Base-by-base conservation (phyloP, 202 grass and related monocot genomes). In the Zoysia matrella region DNA sequence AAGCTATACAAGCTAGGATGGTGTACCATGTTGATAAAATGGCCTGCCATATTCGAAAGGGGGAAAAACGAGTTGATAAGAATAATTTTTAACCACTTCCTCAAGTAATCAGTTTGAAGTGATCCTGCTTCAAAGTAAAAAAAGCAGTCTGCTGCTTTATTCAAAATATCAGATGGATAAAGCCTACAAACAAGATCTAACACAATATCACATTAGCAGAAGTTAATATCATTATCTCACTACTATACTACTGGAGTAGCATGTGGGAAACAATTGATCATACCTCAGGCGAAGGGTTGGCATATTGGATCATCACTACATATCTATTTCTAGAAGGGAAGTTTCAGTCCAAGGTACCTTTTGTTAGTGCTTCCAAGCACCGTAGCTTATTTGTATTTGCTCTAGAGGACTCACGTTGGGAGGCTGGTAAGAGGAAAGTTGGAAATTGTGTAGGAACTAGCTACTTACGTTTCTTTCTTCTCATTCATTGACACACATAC, bases 1-100 rank as follows among this genome's bases (percentile, higher is more conserved):
- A 89, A 60, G 54, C 6, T 66, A 44, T 65, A 53, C n/a, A 49
- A 5, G 30, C 30, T 36, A 36, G 30, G 30, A 22, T 1, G 6
- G 60, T 72, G 76, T 71, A 72, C 50, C 65, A 89, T 76, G 49
- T 77, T 66, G 74, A 56, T n/a, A 65, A 80, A 85, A 57, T 30
- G 30, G n/a, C 8, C 30, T 36, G 47, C 12, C 50, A 56, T 67
- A 65, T 65, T 72, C 8, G 47, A 22, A 65, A 55, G 3, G 14
- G 41, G 67, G 62, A 71, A 39, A 63, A 57, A 64, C 30, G 0
- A 47, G 11, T 40, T 39, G 8, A 63, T 14, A 76, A 14, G n/a
- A 41, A 53, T 39, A 76, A 57, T 36, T 36, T 36, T 36, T 36
- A 1, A 1, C 55, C 47, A 15, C 50, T 57, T 72, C n/a, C n/a